Base-by-base conservation (phyloP, 352 stramenopile species). In the Thraustotheca clavata region DNA sequence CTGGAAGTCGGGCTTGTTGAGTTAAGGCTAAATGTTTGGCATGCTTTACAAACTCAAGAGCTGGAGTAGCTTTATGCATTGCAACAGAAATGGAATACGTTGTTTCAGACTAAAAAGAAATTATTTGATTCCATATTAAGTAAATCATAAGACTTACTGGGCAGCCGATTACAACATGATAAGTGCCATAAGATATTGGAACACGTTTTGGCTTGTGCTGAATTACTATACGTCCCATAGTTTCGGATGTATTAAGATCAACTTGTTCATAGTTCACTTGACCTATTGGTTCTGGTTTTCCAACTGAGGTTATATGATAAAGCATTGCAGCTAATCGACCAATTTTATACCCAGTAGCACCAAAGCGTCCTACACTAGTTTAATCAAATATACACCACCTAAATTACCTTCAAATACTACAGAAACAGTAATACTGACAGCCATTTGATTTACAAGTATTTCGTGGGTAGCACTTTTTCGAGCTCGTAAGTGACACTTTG, bases 141-240 rank as follows among this genome's bases (percentile, higher is more conserved):
- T 29, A 50, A 50, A 43, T 16, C 16, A 43, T 11, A 31, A 16
- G 27, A 16, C 76, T 67, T 14, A 93, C 76, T 1, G 83, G 83
- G 14, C 80, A 78, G 22, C 83, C 83, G 0, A 93, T 49, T 5
- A 91, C 83, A 60, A 93, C 59, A 67, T 93, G 81, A 49, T 91
- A 91, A 2, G 71, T 82, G 8, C 77, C 79, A 4, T 74, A 47
- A 14, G 71, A 35, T 31, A 67, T 73, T 0, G 83, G 83, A 29
- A 86, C 79, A 29, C 65, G 67, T 3, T 49, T 40, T 0, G 83
- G 83, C 22, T 88, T 76, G 50, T 93, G 81, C 4, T 73, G 79
- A 14, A 93, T 39, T 26, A 87, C 70, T 11, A 93, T 59, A 39
- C 79, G 83, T 7, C 83, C 81, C 40, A 91, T 69, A 14, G 71